Conservation (phyloP, 2,329 filamentous ascomycete species). For the Phialophora tarda region DNA sequence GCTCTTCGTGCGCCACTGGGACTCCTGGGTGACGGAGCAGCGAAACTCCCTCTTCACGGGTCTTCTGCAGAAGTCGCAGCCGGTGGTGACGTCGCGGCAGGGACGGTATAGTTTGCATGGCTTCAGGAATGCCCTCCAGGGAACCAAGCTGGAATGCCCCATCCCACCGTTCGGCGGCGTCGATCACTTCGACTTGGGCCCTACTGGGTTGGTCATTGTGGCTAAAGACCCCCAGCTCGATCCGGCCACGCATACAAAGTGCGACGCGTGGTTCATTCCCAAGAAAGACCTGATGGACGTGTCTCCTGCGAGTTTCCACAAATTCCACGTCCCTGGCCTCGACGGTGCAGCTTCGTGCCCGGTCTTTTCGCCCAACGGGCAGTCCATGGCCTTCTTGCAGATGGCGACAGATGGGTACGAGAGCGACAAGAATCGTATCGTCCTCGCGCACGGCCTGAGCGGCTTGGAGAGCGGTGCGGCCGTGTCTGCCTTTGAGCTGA, state of each 20-base stretch:
- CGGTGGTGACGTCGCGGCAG: conserved; percentile 46
- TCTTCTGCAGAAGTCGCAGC: conserved; percentile 50
- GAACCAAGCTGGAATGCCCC: conserved; percentile 52
- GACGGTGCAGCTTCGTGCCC: conserved; percentile 54
- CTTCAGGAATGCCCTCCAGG: conserved; percentile 51
- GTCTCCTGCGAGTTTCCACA: conserved; percentile 42
- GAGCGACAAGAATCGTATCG: conserved; percentile 54
- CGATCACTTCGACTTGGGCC: conserved; percentile 55
- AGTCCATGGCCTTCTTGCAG: conserved; percentile 51
- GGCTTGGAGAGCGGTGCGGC: conserved; percentile 43
- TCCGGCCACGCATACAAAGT: conserved; percentile 54
- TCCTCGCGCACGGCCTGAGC: conserved; percentile 50
- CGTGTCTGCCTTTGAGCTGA: conserved; percentile 38
- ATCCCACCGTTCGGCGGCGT: conserved; percentile 56
- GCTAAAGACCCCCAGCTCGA: conserved; percentile 54
- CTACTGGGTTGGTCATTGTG: conserved; percentile 47
- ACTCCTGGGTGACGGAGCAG: conserved; percentile 56
- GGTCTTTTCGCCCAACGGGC: conserved; percentile 52
- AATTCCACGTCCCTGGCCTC: conserved; percentile 44
- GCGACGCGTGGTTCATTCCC: conserved; percentile 53
- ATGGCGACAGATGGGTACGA: conserved; percentile 55
- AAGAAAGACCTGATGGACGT: conserved; percentile 51
- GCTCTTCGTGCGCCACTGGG: conserved; percentile 61
- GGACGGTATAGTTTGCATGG: conserved; percentile 48
- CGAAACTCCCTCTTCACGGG: conserved; percentile 58